Evolutionary conservation across 192 early-diverging fungal genomes (phyloP).

Genomic region (Backusella tarrabulga): DNA sequence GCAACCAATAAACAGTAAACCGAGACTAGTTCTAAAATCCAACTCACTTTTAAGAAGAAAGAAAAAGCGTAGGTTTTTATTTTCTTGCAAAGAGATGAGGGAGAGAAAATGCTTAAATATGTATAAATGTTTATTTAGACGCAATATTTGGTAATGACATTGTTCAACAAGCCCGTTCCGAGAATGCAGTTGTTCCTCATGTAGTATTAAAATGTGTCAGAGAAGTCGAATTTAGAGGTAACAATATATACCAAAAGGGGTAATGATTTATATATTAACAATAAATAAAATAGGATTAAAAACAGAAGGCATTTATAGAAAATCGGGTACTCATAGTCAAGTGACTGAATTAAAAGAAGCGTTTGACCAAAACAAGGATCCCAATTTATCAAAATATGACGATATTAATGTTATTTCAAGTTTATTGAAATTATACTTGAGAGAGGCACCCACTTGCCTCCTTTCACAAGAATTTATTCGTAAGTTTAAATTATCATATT

Average conservation of each 20-base stretch:
- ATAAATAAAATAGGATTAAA: conserved; percentile 37
- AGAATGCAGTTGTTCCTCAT: conserved; percentile 59
- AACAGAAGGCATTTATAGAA: conserved; percentile 78
- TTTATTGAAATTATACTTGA: conserved; percentile 74
- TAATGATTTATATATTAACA: background rate
- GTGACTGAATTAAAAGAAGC: conserved; percentile 59
- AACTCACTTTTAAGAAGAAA: background rate
- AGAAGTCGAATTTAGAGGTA: conserved; percentile 61
- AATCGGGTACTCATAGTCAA: conserved; percentile 68
- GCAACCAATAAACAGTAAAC: background rate
- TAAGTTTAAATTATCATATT: background rate
- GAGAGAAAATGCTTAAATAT: too few relatives aligned
- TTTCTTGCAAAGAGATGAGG: background rate
- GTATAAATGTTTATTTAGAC: background rate
- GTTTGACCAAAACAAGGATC: conserved; percentile 49
- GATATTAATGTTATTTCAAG: conserved; percentile 74
- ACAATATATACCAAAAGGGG: background rate
- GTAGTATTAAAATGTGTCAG: conserved; percentile 68
- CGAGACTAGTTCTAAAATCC: background rate
- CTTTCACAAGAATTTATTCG: conserved; percentile 36
- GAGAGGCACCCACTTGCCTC: conserved; percentile 67
- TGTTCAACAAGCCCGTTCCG: conserved; percentile 50
- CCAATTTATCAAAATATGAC: conserved; percentile 47
- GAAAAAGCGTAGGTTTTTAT: background rate
- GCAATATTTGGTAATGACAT: conserved; percentile 67